These are phyloP conservation scores for Beauveria sp. DNA, from an alignment of 2,329 filamentous ascomycete genomes.

Conservation along the genomic window DNA sequence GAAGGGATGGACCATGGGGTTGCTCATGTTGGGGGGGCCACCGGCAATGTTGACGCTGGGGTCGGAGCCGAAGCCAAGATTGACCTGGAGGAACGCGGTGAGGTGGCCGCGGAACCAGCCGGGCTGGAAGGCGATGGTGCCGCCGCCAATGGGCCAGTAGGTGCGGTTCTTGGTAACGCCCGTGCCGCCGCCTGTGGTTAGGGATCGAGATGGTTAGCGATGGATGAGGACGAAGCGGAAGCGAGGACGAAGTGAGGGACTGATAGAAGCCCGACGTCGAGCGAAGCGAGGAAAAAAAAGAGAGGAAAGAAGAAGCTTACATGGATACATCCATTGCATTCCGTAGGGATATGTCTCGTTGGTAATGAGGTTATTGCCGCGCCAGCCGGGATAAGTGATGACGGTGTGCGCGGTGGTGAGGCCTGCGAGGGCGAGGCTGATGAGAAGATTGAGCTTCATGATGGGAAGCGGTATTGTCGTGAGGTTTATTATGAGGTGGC, in stretches of 20 bases:
- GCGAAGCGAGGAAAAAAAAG: not conserved
- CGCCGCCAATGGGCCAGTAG: conserved; percentile 81
- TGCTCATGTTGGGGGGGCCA: conserved; percentile 79
- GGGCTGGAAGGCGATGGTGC: conserved; percentile 83
- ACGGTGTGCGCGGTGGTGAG: conserved; percentile 65
- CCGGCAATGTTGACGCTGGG: conserved; percentile 39
- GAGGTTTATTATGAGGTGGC: not conserved
- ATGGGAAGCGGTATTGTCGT: conserved; percentile 3
- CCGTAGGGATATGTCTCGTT: conserved; percentile 77
- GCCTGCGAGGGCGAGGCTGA: conserved; percentile 37
- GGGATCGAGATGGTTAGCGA: not conserved
- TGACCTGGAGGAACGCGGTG: conserved; percentile 79
- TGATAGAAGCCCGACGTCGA: not conserved
- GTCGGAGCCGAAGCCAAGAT: conserved; percentile 73
- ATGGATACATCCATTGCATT: conserved; percentile 95
- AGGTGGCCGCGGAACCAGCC: conserved; percentile 92
- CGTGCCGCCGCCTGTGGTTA: conserved; percentile 69
- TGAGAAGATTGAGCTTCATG: conserved; percentile 31
- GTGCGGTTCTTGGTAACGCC: conserved; percentile 72
- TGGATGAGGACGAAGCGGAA: not conserved
- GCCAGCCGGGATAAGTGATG: conserved; percentile 78
- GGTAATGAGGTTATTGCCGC: conserved; percentile 77
- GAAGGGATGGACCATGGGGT: conserved; percentile 72
- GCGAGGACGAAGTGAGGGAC: not conserved
- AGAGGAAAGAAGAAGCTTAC: conserved; percentile 45